Conservation (phyloP, 441 rosid species). For the Biscutella auriculata region DNA sequence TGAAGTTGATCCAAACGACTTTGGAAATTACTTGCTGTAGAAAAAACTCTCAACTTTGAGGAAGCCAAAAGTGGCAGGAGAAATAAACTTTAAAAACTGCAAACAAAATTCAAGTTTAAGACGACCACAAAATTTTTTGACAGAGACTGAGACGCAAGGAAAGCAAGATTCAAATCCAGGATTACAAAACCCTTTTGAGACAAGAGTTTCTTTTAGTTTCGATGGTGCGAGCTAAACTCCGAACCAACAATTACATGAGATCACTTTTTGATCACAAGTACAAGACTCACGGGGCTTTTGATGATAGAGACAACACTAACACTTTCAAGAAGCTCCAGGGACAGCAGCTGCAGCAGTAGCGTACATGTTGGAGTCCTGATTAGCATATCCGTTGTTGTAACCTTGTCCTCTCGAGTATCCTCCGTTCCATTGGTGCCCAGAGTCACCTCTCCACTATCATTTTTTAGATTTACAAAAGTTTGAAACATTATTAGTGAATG, state of each 20-base stretch:
- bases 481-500: background rate
- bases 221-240: conserved; percentile 21
- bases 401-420: conserved; percentile 48
- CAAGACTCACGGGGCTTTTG: conserved; percentile 3
- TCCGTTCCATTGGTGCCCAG: conserved; percentile 52
- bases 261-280: conserved; percentile 6
- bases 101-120: conserved; percentile 1
- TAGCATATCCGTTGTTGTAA: conserved; percentile 42
- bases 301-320: conserved; percentile 12
- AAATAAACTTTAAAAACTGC: background rate
- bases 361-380: conserved; percentile 12
- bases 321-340: conserved; percentile 19
- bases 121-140: conserved; percentile 18
- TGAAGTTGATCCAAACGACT: conserved; percentile 4
- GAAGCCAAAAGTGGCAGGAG: background rate
- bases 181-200: conserved; percentile 19
- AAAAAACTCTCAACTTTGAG: conserved; percentile 13
- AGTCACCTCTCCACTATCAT: conserved; percentile 38
- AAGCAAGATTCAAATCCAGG: conserved; percentile 19
- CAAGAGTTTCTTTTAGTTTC: conserved; percentile 12
- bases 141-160: conserved; percentile 11
- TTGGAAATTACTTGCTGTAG: background rate
- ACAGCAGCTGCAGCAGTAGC: conserved; percentile 15
- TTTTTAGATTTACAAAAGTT: background rate
- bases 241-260: conserved; percentile 21